These are phyloP conservation scores for Trichosporon sp. DNA, from an alignment of 1,284 basidiomycete species.

Conservation along the genomic window DNA sequence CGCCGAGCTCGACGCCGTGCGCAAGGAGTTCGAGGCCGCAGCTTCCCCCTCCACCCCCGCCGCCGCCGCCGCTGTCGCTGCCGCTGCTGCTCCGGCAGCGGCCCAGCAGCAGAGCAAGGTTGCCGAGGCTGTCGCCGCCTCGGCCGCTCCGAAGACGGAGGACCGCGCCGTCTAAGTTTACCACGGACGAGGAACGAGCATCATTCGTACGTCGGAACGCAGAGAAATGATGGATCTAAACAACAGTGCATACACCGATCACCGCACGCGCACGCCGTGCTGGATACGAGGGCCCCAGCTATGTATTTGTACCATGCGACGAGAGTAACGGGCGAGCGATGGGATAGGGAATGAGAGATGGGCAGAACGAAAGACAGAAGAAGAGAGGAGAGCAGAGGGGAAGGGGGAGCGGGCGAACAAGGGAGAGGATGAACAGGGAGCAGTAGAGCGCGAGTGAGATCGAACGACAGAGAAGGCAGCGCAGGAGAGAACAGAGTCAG, in stretches of 20 bases:
- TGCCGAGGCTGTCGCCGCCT: background rate
- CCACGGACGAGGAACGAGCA: background rate
- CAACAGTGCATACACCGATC: constrained; percentile 6
- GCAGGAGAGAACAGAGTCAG: background rate
- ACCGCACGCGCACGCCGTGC: constrained; percentile 25
- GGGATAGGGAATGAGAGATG: background rate
- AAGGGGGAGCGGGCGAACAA: background rate
- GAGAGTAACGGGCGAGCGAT: no score
- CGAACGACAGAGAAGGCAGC: no score
- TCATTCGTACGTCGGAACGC: background rate
- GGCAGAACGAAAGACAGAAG: background rate
- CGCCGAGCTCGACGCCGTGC: constrained; percentile 41
- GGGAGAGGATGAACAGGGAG: background rate
- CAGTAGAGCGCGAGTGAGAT: background rate
- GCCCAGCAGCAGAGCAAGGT: background rate
- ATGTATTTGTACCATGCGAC: constrained; percentile 6
- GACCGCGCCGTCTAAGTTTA: background rate
- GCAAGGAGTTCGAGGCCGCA: constrained; percentile 38
- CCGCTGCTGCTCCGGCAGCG: background rate
- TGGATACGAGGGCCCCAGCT: constrained; percentile 38
- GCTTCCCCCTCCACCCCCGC: no score
- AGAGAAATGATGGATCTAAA: background rate
- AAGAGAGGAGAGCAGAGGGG: background rate
- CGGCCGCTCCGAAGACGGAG: background rate
- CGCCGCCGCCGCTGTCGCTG: background rate